These are phyloP conservation scores for Scedosporium boydii DNA, from an alignment of 2,329 filamentous ascomycete genomes.

Conservation along the genomic window DNA sequence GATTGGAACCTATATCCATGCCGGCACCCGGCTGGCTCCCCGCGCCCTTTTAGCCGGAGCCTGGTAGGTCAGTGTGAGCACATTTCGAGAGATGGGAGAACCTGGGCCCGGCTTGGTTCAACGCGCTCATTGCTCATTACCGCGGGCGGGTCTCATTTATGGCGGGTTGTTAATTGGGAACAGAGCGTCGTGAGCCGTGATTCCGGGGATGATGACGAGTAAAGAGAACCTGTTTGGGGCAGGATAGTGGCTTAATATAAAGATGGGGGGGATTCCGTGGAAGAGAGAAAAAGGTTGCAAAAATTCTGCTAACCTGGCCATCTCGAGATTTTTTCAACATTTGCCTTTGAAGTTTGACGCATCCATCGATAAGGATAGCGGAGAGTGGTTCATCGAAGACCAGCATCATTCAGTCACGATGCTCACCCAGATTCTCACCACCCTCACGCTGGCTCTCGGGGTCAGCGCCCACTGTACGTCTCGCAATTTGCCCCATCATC, in stretches of 20 bases:
- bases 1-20: too few species aligned
- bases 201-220: background rate
- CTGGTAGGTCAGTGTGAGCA: too few species aligned
- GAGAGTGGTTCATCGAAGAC: background rate
- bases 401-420: background rate
- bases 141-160: background rate
- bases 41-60: too few species aligned
- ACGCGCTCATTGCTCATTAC: background rate
- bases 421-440: background rate
- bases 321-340: too few species aligned
- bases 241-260: background rate
- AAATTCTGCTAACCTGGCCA: background rate
- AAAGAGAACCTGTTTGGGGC: background rate
- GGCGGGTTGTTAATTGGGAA: background rate
- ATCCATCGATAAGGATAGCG: background rate
- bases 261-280: background rate
- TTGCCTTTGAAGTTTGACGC: background rate
- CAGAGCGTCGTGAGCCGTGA: background rate
- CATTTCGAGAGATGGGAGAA: too few species aligned
- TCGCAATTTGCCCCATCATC: background rate
- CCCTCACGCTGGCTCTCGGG: conserved; percentile 4
- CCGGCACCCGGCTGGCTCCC: too few species aligned
- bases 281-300: background rate
- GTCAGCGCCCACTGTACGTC: conserved; percentile 7
- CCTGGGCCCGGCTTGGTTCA: too few species aligned